Evolutionary conservation across 2,329 filamentous ascomycete genomes (phyloP), one percentile per base, ranked within the genome.

Genomic region (Pleoardoris graminearum): DNA sequence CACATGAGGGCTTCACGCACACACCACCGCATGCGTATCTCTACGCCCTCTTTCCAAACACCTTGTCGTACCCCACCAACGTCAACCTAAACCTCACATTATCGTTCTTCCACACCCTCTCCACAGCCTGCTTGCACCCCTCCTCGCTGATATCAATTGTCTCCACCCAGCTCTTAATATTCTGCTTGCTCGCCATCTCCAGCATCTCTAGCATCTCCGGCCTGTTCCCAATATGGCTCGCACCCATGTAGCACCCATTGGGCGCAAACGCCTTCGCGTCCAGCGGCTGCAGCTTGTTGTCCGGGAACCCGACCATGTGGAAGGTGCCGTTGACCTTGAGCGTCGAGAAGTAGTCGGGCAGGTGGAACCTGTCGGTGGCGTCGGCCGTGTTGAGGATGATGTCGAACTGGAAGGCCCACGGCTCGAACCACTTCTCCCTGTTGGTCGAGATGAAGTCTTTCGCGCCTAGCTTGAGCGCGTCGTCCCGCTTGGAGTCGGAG

Each of bases 251-350:
- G 71, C 75, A 79, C 11, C 90, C 90, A 75, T 93, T 95, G 59
- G 74, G 74, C 54, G 90, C 80, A 66, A 96, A 87, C 68, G 85
- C 84, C 78, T 91, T 88, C 45, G 88, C 86, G 75, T 84, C 85
- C 60, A 94, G 80, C 49, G 80, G 76, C 51, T 89, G 84, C 10
- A 90, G 84, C 38, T 87, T 85, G 56, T 90, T 87, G 69, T 91
- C 89, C 3, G 90, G 90, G 67, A 94, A 80, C 36, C 89, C 90
- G 48, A 93, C 88, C 65, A 83, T 89, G 71, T 93, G 84, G 84
- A 89, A 94, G 68, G 82, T 83, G 53, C 88, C 89, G 76, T 91
- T 89, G 51, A 93, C 86, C 75, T 93, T 91, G 70, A 95, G 82
- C 65, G 91, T 82, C 55, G 82, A 84, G 66, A 95, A 83, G 77